Evolutionary conservation across 1,284 basidiomycete species (phyloP).

Genomic region (Singerocomus inundabilis): DNA sequence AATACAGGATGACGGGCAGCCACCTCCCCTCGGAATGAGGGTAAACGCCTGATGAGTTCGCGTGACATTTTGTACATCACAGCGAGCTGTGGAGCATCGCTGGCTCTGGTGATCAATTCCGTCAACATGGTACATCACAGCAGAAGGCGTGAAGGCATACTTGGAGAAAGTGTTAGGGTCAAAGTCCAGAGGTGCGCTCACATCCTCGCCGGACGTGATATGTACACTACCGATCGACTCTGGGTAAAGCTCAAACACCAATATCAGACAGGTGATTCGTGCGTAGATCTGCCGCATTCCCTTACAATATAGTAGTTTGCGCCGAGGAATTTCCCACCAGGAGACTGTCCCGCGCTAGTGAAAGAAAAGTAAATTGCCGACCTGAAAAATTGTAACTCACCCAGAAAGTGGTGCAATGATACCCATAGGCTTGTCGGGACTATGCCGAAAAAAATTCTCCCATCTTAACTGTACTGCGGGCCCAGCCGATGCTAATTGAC

Average conservation of each 20-base stretch:
- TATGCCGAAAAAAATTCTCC: slow-evolving; percentile 35
- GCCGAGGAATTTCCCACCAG: slow-evolving; percentile 12
- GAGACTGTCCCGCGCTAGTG: neutral
- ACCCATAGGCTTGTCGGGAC: too few species aligned
- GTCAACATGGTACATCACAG: neutral
- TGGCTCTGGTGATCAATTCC: neutral
- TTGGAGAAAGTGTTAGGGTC: slow-evolving; percentile 11
- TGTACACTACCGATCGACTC: slow-evolving; percentile 30
- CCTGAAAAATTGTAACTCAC: slow-evolving; percentile 1
- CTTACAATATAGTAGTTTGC: slow-evolving; percentile 19
- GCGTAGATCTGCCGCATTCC: too few species aligned
- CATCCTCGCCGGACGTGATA: slow-evolving; percentile 27
- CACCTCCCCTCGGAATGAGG: slow-evolving; percentile 53
- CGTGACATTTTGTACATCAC: slow-evolving; percentile 25
- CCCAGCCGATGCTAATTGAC: slow-evolving; percentile 38
- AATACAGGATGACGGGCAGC: slow-evolving; percentile 49
- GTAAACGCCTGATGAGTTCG: slow-evolving; percentile 56
- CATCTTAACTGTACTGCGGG: too few species aligned
- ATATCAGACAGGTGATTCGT: neutral
- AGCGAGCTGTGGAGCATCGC: slow-evolving; percentile 13
- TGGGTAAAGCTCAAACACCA: slow-evolving; percentile 28
- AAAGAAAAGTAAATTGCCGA: neutral
- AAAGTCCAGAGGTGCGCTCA: slow-evolving; percentile 24
- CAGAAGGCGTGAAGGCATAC: neutral
- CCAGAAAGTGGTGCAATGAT: slow-evolving; percentile 16